Evolutionary conservation across 352 stramenopile species (phyloP).

Genomic region (Phytophthora boehmeriae): DNA sequence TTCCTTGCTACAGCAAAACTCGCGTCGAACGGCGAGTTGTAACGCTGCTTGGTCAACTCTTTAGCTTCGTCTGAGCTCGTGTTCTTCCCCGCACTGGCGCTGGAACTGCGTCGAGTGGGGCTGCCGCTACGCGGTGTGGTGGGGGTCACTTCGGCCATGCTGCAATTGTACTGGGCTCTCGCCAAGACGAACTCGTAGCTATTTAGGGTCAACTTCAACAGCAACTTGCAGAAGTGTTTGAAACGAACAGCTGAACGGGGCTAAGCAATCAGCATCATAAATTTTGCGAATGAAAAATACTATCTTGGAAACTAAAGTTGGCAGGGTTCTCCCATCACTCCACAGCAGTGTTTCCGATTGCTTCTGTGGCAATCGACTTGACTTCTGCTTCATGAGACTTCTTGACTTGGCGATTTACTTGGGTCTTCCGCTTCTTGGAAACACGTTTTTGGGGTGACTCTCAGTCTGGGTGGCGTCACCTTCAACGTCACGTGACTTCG

Average conservation of each 20-base stretch:
- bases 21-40: slow-evolving; percentile 68
- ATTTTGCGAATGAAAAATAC: slow-evolving; percentile 30
- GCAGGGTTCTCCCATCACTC: slow-evolving; percentile 20
- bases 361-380: slow-evolving; percentile 3
- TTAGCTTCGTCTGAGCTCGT: slow-evolving; percentile 25
- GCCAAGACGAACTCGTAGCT: not conserved
- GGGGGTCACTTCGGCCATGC: slow-evolving; percentile 14
- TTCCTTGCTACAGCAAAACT: slow-evolving; percentile 59
- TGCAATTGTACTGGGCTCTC: not conserved
- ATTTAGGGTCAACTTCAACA: too few relatives aligned
- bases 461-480: slow-evolving; percentile 3
- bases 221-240: too few relatives aligned
- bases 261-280: slow-evolving; percentile 5
- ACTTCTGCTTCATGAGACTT: slow-evolving; percentile 4
- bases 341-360: slow-evolving; percentile 5
- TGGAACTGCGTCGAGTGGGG: slow-evolving; percentile 18
- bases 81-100: slow-evolving; percentile 13
- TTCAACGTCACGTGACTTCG: not conserved
- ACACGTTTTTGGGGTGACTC: slow-evolving; percentile 10
- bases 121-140: slow-evolving; percentile 7
- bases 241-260: too few relatives aligned
- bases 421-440: slow-evolving; percentile 16
- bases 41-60: slow-evolving; percentile 45
- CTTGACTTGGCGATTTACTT: slow-evolving; percentile 9
- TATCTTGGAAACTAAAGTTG: slow-evolving; percentile 34